Percentiles rank a stretch among this genome's conserved stretches.
Conservation (phyloP, 805 yeast genomes). For the Priceomyces carsonii region DNA sequence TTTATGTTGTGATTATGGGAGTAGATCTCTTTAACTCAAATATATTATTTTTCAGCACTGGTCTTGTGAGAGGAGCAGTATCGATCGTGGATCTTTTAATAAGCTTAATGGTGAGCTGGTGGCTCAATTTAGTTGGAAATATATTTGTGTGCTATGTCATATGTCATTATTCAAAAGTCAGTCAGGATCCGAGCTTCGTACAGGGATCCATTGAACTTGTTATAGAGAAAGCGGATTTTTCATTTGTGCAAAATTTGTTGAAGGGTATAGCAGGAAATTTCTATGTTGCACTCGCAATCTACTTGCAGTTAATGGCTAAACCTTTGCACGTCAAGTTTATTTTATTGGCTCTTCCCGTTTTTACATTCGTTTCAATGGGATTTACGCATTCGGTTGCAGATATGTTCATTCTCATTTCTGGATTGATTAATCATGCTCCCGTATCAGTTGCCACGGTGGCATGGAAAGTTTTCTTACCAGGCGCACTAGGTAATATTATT, state of each 20-base stretch:
- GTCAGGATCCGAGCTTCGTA: slow-evolving; percentile 41
- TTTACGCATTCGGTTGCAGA: slow-evolving; percentile 84
- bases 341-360: slow-evolving; percentile 65
- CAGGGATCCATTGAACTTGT: slow-evolving; percentile 51
- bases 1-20: slow-evolving; percentile 74
- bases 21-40: slow-evolving; percentile 77
- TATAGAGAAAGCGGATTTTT: slow-evolving; percentile 38
- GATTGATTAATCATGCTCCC: slow-evolving; percentile 65
- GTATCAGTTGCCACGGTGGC: slow-evolving; percentile 62
- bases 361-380: slow-evolving; percentile 77
- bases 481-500: slow-evolving; percentile 69
- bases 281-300: slow-evolving; percentile 72
- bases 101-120: slow-evolving; percentile 68
- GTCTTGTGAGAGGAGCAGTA: slow-evolving; percentile 68
- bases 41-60: slow-evolving; percentile 69
- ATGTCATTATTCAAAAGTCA: slow-evolving; percentile 55
- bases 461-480: slow-evolving; percentile 75
- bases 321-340: slow-evolving; percentile 75
- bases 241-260: slow-evolving; percentile 66
- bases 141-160: slow-evolving; percentile 67
- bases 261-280: slow-evolving; percentile 78
- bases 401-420: slow-evolving; percentile 68
- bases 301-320: slow-evolving; percentile 74
- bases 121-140: slow-evolving; percentile 64
- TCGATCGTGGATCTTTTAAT: slow-evolving; percentile 59